A percentile compares a stretch with the other conserved stretches of the same genome.
Evolutionary conservation across 129 eudicot genomes (phyloP).

Genomic region (Flaveria bidentis): DNA sequence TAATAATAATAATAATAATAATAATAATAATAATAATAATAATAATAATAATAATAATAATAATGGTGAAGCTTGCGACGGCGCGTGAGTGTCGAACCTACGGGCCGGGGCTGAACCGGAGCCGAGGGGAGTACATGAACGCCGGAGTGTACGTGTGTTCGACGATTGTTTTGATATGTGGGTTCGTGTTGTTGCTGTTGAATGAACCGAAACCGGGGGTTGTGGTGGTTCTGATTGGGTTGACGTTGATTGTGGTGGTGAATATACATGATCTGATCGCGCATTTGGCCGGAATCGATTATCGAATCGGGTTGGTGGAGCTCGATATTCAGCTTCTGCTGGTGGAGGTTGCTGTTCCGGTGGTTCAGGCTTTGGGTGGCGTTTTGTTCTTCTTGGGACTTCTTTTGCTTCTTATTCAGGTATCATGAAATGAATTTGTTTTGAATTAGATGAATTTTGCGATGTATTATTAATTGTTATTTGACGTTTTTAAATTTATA

Average conservation of each 20-base stretch:
- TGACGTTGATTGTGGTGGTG: slow-evolving; percentile 39
- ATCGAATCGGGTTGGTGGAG: slow-evolving; percentile 51
- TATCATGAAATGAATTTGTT: background rate
- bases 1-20: too few relatives aligned
- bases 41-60: too few relatives aligned
- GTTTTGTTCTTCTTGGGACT: slow-evolving; percentile 52
- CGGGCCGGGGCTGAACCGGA: slow-evolving; percentile 65
- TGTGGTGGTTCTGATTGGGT: slow-evolving; percentile 56
- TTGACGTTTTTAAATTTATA: too few relatives aligned
- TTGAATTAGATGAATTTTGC: too few relatives aligned
- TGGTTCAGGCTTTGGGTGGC: slow-evolving; percentile 61
- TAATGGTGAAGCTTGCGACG: slow-evolving; percentile 90
- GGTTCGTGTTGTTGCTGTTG: slow-evolving; percentile 55
- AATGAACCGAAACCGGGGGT: slow-evolving; percentile 57
- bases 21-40: too few relatives aligned
- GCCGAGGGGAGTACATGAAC: slow-evolving; percentile 79
- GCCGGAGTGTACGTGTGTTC: slow-evolving; percentile 76
- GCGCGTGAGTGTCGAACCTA: slow-evolving; percentile 78
- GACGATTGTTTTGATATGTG: slow-evolving; percentile 55
- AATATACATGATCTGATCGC: slow-evolving; percentile 83
- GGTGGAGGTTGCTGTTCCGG: slow-evolving; percentile 75
- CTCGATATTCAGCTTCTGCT: slow-evolving; percentile 66
- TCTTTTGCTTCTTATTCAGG: slow-evolving; percentile 75
- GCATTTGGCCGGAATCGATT: slow-evolving; percentile 82
- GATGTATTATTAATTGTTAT: too few relatives aligned